These are phyloP conservation scores for Verticillium tricorpus DNA, from an alignment of 2,329 filamentous ascomycete species.

Conservation along the genomic window DNA sequence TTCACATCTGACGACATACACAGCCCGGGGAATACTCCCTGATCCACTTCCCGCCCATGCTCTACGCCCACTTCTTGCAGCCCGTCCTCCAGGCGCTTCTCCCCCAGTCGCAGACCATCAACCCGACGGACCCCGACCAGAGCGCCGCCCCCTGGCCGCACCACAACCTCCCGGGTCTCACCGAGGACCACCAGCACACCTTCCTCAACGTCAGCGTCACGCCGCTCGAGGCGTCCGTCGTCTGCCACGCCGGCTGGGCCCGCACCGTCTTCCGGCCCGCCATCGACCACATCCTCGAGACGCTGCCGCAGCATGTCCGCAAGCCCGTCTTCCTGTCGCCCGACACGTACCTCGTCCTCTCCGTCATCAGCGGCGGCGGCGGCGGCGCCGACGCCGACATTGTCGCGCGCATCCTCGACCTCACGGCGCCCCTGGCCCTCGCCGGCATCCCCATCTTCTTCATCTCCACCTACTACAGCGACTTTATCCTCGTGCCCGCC, in stretches of 20 bases:
- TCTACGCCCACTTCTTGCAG: constrained; percentile 76
- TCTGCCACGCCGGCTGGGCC: constrained; percentile 75
- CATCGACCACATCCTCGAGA: constrained; percentile 52
- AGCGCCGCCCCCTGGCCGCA: constrained; percentile 25
- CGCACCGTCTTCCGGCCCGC: constrained; percentile 67
- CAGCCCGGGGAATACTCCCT: constrained; percentile 84
- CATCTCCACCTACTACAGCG: constrained; percentile 96
- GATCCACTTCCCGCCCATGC: constrained; percentile 80
- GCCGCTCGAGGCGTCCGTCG: constrained; percentile 86
- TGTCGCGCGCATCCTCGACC: constrained; percentile 82
- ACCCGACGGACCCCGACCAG: constrained; percentile 17
- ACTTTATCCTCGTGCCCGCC: constrained; percentile 88
- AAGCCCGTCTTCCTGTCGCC: constrained; percentile 67
- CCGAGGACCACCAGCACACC: constrained; percentile 56
- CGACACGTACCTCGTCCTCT: constrained; percentile 83
- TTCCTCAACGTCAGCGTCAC: constrained; percentile 95
- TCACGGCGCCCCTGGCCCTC: constrained; percentile 85
- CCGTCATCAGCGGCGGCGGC: constrained; percentile 68
- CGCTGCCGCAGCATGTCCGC: constrained; percentile 50
- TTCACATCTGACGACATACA: not conserved
- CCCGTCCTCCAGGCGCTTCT: constrained; percentile 83
- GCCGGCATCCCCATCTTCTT: constrained; percentile 97
- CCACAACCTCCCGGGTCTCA: constrained; percentile 40
- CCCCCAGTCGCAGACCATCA: constrained; percentile 49
- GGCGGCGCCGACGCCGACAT: constrained; percentile 68